Percentiles rank a stretch among this genome's conserved stretches.
Conservation (phyloP, 1,284 basidiomycete species). For the Apiotrichum siamense region DNA sequence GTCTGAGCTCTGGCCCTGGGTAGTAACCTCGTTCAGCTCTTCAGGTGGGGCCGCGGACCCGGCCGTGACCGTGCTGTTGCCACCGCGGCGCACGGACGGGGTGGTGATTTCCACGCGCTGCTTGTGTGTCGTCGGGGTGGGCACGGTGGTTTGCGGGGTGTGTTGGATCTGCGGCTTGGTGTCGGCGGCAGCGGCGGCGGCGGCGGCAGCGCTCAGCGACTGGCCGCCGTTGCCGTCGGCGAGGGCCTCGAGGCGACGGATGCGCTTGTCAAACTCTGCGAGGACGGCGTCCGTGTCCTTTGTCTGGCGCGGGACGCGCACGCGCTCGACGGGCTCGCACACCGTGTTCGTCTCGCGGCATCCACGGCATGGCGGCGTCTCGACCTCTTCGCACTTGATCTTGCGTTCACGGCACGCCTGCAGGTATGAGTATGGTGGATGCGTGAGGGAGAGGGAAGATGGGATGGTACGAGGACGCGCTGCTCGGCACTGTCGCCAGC, state of each 20-base stretch:
- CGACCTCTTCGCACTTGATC: conserved; percentile 9
- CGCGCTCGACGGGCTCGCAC: conserved; percentile 5
- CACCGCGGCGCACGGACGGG: neutral
- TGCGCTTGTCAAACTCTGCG: conserved; percentile 2
- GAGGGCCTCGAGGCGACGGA: conserved; percentile 1
- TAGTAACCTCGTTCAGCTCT: neutral
- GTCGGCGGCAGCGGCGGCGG: too few species aligned
- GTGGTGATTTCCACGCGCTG: too few species aligned
- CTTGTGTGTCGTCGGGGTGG: too few species aligned
- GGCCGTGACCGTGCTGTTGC: neutral
- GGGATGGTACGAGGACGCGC: too few species aligned
- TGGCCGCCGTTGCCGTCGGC: neutral
- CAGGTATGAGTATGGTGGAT: too few species aligned
- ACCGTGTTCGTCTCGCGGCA: conserved; percentile 8
- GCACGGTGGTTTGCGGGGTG: too few species aligned
- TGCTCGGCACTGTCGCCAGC: too few species aligned
- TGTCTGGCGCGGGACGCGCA: neutral
- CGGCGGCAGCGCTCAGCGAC: too few species aligned
- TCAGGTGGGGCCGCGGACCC: neutral
- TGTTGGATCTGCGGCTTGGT: too few species aligned
- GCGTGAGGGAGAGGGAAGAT: too few species aligned
- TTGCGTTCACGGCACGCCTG: conserved; percentile 8
- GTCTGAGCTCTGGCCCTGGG: neutral
- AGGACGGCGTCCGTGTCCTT: neutral
- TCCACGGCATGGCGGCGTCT: conserved; percentile 3